These are phyloP conservation scores for Dissophora globulifera DNA, from an alignment of 192 early-diverging fungal species.

Conservation along the genomic window DNA sequence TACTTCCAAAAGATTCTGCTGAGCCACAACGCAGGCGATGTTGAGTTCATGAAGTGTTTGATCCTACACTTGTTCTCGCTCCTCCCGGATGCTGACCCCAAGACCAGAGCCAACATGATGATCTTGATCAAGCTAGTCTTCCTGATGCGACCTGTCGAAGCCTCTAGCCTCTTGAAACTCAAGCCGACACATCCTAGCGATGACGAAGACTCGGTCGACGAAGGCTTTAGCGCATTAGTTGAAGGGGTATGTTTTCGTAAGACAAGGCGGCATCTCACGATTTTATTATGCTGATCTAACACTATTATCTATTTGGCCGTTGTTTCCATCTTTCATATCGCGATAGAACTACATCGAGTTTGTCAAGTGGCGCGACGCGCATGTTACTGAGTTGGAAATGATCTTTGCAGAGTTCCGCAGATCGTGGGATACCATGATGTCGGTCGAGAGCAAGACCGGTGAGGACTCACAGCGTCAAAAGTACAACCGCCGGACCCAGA, in stretches of 20 bases:
- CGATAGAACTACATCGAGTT: slow-evolving; percentile 65
- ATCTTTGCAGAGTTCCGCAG: slow-evolving; percentile 68
- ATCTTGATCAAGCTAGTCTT: slow-evolving; percentile 57
- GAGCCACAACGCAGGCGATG: slow-evolving; percentile 61
- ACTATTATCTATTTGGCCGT: not conserved
- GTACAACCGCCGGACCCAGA: slow-evolving; percentile 60
- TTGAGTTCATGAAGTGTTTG: slow-evolving; percentile 72
- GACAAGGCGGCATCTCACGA: no score
- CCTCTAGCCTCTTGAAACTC: slow-evolving; percentile 39
- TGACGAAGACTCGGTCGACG: slow-evolving; percentile 47
- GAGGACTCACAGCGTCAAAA: slow-evolving; percentile 59
- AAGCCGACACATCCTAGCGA: slow-evolving; percentile 45
- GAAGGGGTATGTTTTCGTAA: slow-evolving; percentile 24
- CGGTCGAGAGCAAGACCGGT: slow-evolving; percentile 60
- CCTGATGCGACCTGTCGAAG: slow-evolving; percentile 46
- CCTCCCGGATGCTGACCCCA: slow-evolving; percentile 53
- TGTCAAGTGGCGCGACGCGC: slow-evolving; percentile 66
- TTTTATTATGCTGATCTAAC: not conserved
- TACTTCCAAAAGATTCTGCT: slow-evolving; percentile 74
- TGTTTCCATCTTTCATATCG: not conserved
- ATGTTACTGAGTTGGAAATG: slow-evolving; percentile 59
- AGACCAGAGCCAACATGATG: slow-evolving; percentile 57
- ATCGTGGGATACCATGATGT: slow-evolving; percentile 68
- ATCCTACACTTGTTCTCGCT: slow-evolving; percentile 70
- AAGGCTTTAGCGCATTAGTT: slow-evolving; percentile 48